Conservation (phyloP, 2,329 filamentous ascomycete species). For the Diaporthe sp. region DNA sequence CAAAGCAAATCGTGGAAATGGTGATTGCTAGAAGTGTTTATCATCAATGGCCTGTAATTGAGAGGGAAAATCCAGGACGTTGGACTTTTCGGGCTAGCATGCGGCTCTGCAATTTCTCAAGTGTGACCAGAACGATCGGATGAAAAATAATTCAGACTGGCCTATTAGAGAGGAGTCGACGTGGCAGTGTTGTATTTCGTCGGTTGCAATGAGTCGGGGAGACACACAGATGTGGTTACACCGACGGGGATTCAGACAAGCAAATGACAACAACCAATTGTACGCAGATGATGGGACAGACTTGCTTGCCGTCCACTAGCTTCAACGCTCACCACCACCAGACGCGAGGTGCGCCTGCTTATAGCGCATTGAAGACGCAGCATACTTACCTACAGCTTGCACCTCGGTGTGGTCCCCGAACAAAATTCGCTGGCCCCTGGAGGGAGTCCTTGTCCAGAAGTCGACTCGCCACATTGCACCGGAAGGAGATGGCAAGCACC, state of each 20-base stretch:
- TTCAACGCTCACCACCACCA: background rate
- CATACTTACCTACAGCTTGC: background rate
- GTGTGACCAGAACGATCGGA: background rate
- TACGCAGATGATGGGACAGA: background rate
- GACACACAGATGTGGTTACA: background rate
- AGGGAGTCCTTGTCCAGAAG: background rate
- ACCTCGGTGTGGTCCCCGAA: background rate
- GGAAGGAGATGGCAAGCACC: background rate
- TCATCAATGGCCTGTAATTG: background rate
- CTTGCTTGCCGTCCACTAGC: background rate
- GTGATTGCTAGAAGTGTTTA: too few relatives aligned
- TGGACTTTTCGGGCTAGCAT: background rate
- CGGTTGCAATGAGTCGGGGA: background rate
- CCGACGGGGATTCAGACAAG: background rate
- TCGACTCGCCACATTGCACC: background rate
- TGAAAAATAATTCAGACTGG: background rate
- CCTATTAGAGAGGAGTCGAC: background rate
- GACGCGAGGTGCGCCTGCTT: background rate
- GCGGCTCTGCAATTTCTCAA: background rate
- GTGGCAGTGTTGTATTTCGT: background rate
- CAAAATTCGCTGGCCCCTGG: too few relatives aligned
- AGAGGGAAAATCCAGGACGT: background rate
- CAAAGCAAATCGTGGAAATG: background rate
- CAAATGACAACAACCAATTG: background rate
- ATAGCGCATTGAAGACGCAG: background rate